phyloP scores from a whole-genome alignment of 331 rosid genomes.

The Saraca asoca region DNA sequence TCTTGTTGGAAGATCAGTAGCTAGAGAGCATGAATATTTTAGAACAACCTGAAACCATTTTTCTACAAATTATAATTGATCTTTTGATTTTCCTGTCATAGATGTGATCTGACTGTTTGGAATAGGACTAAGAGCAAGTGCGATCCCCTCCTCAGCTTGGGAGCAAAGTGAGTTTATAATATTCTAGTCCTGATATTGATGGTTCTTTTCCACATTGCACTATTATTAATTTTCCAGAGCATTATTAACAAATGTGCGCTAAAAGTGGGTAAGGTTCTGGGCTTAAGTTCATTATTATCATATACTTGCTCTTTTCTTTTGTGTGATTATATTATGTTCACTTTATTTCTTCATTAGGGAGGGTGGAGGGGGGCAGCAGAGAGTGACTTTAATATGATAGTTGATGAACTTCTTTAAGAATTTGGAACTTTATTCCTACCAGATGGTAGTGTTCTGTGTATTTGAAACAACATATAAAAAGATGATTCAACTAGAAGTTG shows the following conservation, averaged over 20 bases:
- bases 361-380: too few species aligned
- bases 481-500: conserved; percentile 9
- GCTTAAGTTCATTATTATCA: too few species aligned
- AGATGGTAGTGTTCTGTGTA: not conserved
- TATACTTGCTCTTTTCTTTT: too few species aligned
- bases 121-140: conserved; percentile 94
- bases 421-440: not conserved
- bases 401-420: too few species aligned
- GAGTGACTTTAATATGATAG: too few species aligned
- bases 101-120: conserved; percentile 90
- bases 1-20: not conserved
- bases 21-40: not conserved
- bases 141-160: conserved; percentile 76
- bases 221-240: too few species aligned
- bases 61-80: not conserved
- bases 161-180: conserved; percentile 73
- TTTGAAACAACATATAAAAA: conserved; percentile 6
- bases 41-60: not conserved
- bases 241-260: too few species aligned
- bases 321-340: too few species aligned
- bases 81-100: conserved; percentile 36
- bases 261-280: too few species aligned
- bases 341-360: too few species aligned
- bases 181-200: too few species aligned
- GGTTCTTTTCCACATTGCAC: too few species aligned